Base-by-base conservation (phyloP, 495 filamentous ascomycete species). In the Penicillium tannophilum region DNA sequence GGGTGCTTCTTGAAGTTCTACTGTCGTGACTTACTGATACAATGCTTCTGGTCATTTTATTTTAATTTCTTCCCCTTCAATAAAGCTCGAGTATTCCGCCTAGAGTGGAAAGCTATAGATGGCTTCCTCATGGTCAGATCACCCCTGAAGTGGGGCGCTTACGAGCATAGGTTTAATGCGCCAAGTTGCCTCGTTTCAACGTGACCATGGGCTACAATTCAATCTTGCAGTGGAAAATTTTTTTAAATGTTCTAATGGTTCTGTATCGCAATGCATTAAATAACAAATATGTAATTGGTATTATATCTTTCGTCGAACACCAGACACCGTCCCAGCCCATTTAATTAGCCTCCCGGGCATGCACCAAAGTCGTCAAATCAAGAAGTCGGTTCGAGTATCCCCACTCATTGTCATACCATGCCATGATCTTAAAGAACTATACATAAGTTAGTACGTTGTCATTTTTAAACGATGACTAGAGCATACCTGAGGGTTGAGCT, bases 401-500 rank as follows among this genome's bases (percentile, higher is more conserved):
- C 71, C 71, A 74, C 53, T 74, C 71, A 17, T 74, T 74, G 45
- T 72, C 71, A 50, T 74, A 74, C 71, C 71, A 74, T 11, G 69
- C 71, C 62, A 74, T 74, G 41, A 74, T 74, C 48, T 74, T 74
- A 60, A 74, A 74, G 56, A 74, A 74, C 60, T 72, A 26, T 23
- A 16, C 9, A 36, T 14, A 7, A 49, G 9, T 30, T 20, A 47
- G 23, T 44, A 14, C 45, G 11, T 14, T 0, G 23, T 35, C 1
- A 4, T 7, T 2, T 48, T 43, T 4, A 56, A 1, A 42, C 1
- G 24, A 30, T 14, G 35, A 28, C 47, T 11, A 9, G 12, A 6
- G 16, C 64, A 10, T 60, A 70, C 67, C 56, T 68, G 65, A 33
- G 67, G 64, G 49, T 74, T 74, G 43, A 74, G 46, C 59, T 74